Conservation (phyloP, 177 flowering plant genomes). For the Tripterygium wilfordii region DNA sequence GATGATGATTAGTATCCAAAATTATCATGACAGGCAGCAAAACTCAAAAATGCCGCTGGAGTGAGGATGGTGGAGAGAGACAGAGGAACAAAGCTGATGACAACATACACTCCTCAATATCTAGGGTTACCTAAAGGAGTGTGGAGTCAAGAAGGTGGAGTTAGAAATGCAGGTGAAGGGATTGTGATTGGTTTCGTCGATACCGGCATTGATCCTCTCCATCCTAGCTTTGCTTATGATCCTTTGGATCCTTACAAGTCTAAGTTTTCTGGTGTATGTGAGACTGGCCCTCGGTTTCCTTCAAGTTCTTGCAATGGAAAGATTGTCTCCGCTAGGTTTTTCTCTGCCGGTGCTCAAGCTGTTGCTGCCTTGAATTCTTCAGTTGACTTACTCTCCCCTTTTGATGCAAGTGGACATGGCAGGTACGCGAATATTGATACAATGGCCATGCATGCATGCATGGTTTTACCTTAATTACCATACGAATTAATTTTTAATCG, state of each 20-base stretch:
- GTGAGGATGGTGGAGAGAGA: constrained; percentile 73
- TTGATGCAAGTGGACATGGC: constrained; percentile 93
- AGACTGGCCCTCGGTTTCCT: constrained; percentile 70
- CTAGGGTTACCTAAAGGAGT: constrained; percentile 50
- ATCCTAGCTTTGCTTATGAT: constrained; percentile 75
- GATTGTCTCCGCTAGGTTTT: constrained; percentile 84
- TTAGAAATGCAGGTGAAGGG: constrained; percentile 72
- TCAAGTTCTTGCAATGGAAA: constrained; percentile 79
- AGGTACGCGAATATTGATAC: too few relatives aligned
- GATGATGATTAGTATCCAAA: too few relatives aligned
- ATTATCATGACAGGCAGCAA: constrained; percentile 72
- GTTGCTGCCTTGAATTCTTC: constrained; percentile 48
- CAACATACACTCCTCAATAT: constrained; percentile 77
- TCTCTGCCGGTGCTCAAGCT: constrained; percentile 79
- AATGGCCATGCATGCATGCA: too few relatives aligned
- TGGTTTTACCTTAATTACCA: too few relatives aligned
- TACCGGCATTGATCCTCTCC: constrained; percentile 73
- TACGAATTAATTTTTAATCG: too few relatives aligned
- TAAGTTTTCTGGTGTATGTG: constrained; percentile 59
- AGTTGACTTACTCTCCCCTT: constrained; percentile 69
- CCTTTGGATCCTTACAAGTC: constrained; percentile 26
- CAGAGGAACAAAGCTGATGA: constrained; percentile 71
- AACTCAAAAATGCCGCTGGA: constrained; percentile 40
- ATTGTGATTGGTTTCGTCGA: constrained; percentile 82
- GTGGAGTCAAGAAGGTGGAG: constrained; percentile 65